Base-by-base conservation (phyloP, 768 basidiomycete genomes). In the Pleurotus pulmonarius region DNA sequence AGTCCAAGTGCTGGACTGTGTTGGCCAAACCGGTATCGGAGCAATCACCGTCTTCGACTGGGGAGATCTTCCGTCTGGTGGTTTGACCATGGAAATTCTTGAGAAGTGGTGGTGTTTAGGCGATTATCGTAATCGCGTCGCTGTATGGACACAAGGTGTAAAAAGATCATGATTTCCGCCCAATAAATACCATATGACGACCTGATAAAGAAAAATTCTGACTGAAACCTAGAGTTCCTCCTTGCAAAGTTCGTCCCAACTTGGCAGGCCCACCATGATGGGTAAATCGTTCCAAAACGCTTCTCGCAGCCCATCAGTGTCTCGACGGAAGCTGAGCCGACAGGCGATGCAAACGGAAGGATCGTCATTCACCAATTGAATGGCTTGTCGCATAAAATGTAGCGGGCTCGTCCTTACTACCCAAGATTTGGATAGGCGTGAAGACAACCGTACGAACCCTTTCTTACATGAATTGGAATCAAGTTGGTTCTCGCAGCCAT, bases 31-130 rank as follows among this genome's bases (percentile, higher is more conserved):
- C 0, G 88, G 87, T 2, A 67, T 83, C 2, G 92, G 90, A 0
- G 71, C 76, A 2, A 75, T 94, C 6, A 90, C 93, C 64, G 86
- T 91, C 63, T 86, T 92, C 61, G 85, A 82, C 52, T 59, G 70
- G 13, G 71, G 73, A 51, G 16, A 22, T 24, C 63, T 47, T 15
- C 57, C 29, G 40, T 49, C 13, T 54, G 58, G 38, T 49, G 56
- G 54, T 48, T 49, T 79, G 53, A 70, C 70, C 5, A 64, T 74
- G 43, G 87, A 87, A 49, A 73, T 82, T 70, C 61, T 94, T 20
- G 94, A 95, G 69, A 91, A 88, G 65, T 94, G 94, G 94, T 95
- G 92, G 91, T 90, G 90, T 62, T 66, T 88, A 41, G 93, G 93
- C 0, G 86, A 90, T 64, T 64, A 64, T 4, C 76, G 79, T 49